A percentile compares a stretch with the other conserved stretches of the same genome.
Evolutionary conservation across 257 asterid genomes (phyloP).

Genomic region (Solanum chilense): DNA sequence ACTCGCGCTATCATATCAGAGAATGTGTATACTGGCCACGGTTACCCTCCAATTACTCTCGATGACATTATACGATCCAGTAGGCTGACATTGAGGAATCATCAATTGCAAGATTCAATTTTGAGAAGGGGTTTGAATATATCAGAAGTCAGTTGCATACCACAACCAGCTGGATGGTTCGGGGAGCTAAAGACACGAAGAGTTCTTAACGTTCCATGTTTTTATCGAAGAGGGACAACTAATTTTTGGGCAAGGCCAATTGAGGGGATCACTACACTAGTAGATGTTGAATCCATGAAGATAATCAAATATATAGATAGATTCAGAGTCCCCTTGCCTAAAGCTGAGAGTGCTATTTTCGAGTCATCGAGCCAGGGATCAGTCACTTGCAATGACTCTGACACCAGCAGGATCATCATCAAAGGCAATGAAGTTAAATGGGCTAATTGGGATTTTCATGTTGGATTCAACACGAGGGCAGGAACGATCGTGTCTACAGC

Average conservation of each 20-base stretch:
- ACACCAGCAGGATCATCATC: constrained; percentile 11
- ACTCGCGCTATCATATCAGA: constrained; percentile 22
- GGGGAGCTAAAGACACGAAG: constrained; percentile 44
- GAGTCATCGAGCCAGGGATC: constrained; percentile 17
- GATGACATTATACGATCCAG: constrained; percentile 38
- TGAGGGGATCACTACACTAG: constrained; percentile 32
- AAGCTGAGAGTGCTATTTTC: constrained; percentile 39
- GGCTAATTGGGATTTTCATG: constrained; percentile 65
- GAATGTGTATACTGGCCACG: constrained; percentile 28
- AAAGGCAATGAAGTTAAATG: constrained; percentile 34
- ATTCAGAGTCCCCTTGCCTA: constrained; percentile 25
- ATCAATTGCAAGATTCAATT: constrained; percentile 39
- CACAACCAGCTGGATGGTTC: constrained; percentile 57
- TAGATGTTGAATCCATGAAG: constrained; percentile 38
- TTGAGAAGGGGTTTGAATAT: constrained; percentile 43
- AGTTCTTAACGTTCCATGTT: constrained; percentile 39
- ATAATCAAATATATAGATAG: constrained; percentile 34
- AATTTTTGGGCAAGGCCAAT: constrained; percentile 72
- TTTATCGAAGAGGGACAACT: constrained; percentile 43
- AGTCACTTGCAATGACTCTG: constrained; percentile 13
- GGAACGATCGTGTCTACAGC: constrained; percentile 59
- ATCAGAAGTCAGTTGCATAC: constrained; percentile 54
- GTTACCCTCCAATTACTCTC: constrained; percentile 49
- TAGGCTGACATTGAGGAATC: constrained; percentile 21
- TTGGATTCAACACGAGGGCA: constrained; percentile 47